These are phyloP conservation scores for Chlorella vulgaris DNA, from an alignment of 139 green algal genomes.

Conservation along the genomic window DNA sequence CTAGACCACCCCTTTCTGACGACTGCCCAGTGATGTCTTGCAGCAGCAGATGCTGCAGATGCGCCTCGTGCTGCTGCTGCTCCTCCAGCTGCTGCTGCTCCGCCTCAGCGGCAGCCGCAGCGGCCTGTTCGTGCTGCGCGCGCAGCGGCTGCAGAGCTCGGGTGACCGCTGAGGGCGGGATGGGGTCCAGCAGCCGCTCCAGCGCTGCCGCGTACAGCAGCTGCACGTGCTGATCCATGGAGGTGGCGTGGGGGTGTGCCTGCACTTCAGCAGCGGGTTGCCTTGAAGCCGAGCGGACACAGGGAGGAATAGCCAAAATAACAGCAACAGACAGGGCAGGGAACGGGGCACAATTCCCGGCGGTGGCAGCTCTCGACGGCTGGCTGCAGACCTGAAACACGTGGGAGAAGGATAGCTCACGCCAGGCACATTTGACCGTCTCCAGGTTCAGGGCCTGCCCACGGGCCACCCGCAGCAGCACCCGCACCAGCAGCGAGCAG, in stretches of 20 bases:
- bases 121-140: background rate
- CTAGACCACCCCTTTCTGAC: background rate
- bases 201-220: slow-evolving; percentile 19
- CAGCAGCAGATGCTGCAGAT: background rate
- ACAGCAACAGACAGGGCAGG: background rate
- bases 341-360: background rate
- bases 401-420: slow-evolving; percentile 29
- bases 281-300: too few species aligned
- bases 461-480: slow-evolving; percentile 18
- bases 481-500: slow-evolving; percentile 14
- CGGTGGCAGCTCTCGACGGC: background rate
- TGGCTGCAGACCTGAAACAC: slow-evolving; percentile 28
- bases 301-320: background rate
- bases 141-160: slow-evolving; percentile 5
- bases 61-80: background rate
- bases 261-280: background rate
- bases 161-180: background rate
- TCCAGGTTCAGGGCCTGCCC: slow-evolving; percentile 11
- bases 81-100: background rate
- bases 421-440: slow-evolving; percentile 39
- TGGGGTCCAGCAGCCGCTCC: background rate
- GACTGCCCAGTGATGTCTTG: background rate
- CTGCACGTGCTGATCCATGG: slow-evolving; percentile 8
- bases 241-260: slow-evolving; percentile 1
- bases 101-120: background rate